Evolutionary conservation across 1,284 basidiomycete genomes (phyloP), one percentile per base, ranked within the genome.

Genomic region (Papiliotrema fonsecae): DNA sequence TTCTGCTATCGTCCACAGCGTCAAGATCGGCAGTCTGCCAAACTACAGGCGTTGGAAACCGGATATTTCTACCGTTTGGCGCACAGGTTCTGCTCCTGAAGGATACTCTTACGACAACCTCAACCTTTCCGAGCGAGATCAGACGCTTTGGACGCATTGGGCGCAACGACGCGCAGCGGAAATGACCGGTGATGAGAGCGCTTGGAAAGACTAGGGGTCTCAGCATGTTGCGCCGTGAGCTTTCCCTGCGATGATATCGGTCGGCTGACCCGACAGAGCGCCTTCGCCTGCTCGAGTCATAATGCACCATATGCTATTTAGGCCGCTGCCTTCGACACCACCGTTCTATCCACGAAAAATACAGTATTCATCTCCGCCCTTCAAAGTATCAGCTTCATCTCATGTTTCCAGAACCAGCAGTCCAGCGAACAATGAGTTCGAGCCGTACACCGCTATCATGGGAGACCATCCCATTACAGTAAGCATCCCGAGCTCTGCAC

Each of bases 161-260:
- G 40, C 41, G 14, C 16, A 18, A 7, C 5, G 10, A 6, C 25
- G 31, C 3, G 47, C 47, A 9, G 9, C 25, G 22, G 39, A 41
- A 42, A 31, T 49, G n/a, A 21, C 37, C 31, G 47, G 47, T 2
- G 42, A 42, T 22, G 10, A n/a, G 6, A 28, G 16, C 13, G 47
- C 25, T 18, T 49, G 47, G 47, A 18, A 37, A 4, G 27, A 16
- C 4, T 49, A 42, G 47, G 2, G 16, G 30, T 44, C 18, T 24
- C 38, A 35, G 6, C 9, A 37, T 28, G 14, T 42, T n/a, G 47
- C 47, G 14, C 41, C 47, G 47, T 44, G 22, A 19, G 47, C 27
- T 13, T 24, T 25, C 18, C 13, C 35, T 6, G 6, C 21, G 35
- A 36, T 6, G 18, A 14, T 9, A 7, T 9, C 7, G 18, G 9